Evolutionary conservation across 768 basidiomycete genomes (phyloP), one percentile per base, ranked within the genome.

Genomic region (Tubosaeta sp.): DNA sequence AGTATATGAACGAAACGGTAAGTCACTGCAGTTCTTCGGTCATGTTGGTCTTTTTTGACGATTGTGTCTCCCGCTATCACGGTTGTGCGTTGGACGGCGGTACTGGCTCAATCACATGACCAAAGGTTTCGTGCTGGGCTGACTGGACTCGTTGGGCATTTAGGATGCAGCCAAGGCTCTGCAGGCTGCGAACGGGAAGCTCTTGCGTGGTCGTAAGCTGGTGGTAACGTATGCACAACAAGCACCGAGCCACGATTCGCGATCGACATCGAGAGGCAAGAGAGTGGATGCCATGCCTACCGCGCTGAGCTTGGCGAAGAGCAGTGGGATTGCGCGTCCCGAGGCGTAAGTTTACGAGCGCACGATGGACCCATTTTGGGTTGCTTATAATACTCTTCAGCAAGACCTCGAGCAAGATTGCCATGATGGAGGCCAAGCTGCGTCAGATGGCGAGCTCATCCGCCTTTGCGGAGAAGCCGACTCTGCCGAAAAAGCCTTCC

Each of bases 381-480:
- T 57, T 19, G 25, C 57, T 63, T 17, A 62, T 39, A 19, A 31
- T 22, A 38, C 22, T 25, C 51, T 34, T 46, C 51, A 61, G 61
- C 43, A 95, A 90, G 46, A 94, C 91, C 2, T 73, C 79, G 41
- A 85, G 84, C 60, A 97, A 97, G 71, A 99, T 99, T 59, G 93
- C 94, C 8, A 81, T 86, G 62, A 88, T 97, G 79, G 97, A 99
- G 71, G 95, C 95, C 3, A 99, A 99, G 69, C 75, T 99, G 22
- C 80, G 84, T 16, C 82, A 91, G 56, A 83, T 97, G 80, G 82
- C 84, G 60, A 65, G 53, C 51, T 65, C 61, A 13, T 60, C 59
- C 1, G 25, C 56, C 2, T 63, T 62, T 26, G 35, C 45, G 0
- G 64, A 67, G 27, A 54, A 53, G 49, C 57, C 65, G 14, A 53